A percentile compares a stretch with the other conserved stretches of the same genome.
phyloP scores from a whole-genome alignment of 352 stramenopile species.

The Phytophthora sojae region DNA sequence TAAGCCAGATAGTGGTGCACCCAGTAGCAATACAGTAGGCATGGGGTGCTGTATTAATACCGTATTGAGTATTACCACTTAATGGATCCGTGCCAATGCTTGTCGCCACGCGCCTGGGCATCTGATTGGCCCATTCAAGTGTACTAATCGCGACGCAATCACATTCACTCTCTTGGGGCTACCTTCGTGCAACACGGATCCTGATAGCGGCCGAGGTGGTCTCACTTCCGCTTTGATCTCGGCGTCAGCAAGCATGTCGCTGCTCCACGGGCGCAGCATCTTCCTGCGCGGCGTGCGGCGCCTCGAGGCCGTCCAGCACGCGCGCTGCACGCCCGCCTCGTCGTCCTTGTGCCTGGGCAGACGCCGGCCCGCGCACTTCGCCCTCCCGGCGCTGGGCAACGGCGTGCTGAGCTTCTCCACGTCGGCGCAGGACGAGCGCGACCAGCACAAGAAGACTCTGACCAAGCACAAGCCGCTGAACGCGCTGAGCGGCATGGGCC shows the following conservation, averaged over 20 bases:
- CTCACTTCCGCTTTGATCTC: constrained; percentile 6
- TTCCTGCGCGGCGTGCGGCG: constrained; percentile 47
- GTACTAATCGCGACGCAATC: constrained; percentile 18
- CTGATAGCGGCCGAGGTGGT: neutral
- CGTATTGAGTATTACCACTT: too few species aligned
- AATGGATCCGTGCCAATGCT: neutral
- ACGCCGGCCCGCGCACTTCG: constrained; percentile 7
- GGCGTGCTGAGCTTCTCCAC: constrained; percentile 46
- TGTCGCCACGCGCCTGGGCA: neutral
- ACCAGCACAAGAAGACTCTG: constrained; percentile 17
- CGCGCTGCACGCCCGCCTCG: neutral
- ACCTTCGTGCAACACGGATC: neutral
- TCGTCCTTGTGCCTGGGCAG: constrained; percentile 4
- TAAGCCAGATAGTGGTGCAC: too few species aligned
- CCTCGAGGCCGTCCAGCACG: constrained; percentile 28
- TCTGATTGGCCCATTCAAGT: constrained; percentile 11
- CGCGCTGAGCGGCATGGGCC: constrained; percentile 30
- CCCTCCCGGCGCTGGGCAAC: constrained; percentile 26
- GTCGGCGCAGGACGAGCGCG: constrained; percentile 23
- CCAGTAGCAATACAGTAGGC: too few species aligned
- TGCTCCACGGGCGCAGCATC: constrained; percentile 52
- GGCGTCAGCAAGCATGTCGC: constrained; percentile 33
- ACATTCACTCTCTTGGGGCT: constrained; percentile 1
- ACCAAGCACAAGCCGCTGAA: constrained; percentile 21
- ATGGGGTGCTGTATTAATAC: too few species aligned